A percentile compares a stretch with the other conserved stretches of the same genome.
These are phyloP conservation scores for Toxoplasma gondii DNA, from an alignment of 169 alveolate species.

Conservation along the genomic window DNA sequence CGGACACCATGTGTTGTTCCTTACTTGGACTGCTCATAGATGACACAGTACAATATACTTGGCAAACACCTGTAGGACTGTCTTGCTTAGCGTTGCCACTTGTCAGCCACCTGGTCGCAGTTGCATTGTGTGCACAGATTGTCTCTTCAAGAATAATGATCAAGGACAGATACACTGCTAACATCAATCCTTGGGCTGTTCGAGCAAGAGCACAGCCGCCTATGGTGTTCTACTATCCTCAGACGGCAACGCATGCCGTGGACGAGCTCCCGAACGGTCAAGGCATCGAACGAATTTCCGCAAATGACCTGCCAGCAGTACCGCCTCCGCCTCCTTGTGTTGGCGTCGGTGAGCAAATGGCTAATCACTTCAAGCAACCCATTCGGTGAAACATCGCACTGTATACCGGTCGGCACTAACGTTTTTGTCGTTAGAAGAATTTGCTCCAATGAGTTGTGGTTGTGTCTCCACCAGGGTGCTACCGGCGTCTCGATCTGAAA, in stretches of 20 bases:
- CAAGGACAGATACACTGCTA: constrained; percentile 16
- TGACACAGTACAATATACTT: not conserved
- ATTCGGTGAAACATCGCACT: too few relatives aligned
- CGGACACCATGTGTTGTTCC: not conserved
- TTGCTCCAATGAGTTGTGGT: not conserved
- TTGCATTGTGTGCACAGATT: not conserved
- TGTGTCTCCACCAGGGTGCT: not conserved
- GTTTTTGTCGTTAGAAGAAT: too few relatives aligned
- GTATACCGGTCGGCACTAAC: too few relatives aligned
- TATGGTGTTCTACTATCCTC: constrained; percentile 1
- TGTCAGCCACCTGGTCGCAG: not conserved
- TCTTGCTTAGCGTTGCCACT: not conserved
- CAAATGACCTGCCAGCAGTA: not conserved
- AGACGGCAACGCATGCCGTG: not conserved
- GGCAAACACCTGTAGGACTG: too few relatives aligned
- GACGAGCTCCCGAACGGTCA: not conserved
- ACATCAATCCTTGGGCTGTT: not conserved
- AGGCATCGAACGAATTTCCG: not conserved
- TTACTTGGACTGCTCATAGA: not conserved
- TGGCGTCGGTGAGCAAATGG: not conserved
- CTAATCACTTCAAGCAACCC: not conserved
- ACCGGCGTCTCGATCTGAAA: not conserved
- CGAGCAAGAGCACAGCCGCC: constrained; percentile 34
- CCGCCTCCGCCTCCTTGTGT: constrained; percentile 21
- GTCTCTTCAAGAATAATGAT: not conserved